Base-by-base conservation (phyloP, 139 green algal genomes). In the Ettlia oleoabundans region DNA sequence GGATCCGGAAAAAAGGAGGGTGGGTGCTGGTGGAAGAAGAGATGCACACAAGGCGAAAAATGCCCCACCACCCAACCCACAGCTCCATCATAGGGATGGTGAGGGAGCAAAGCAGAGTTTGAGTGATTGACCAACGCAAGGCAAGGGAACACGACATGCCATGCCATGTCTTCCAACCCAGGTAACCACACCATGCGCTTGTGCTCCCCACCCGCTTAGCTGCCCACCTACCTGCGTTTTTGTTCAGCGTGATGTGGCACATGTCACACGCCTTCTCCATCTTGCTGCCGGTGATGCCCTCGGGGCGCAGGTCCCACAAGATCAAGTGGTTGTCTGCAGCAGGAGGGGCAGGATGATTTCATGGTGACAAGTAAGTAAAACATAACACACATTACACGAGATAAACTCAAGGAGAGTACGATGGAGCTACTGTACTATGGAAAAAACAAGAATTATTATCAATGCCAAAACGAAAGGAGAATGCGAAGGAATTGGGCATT, bases 191-290 rank as follows among this genome's bases (percentile, higher is more conserved):
- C 47, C 47, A 58, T 15, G 47, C 47, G 13, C 47, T 15, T 15
- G 64, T 35, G 19, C 6, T 38, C 21, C 13, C 37, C 3, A n/a
- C 69, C 9, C 43, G n/a, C n/a, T n/a, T n/a, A n/a, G n/a, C n/a
- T n/a, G n/a, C n/a, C n/a, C n/a, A n/a, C n/a, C n/a, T n/a, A 79
- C 72, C 72, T 35, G 94, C 92, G 82, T 98, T 98, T 85, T 97
- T 98, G 90, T 98, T 98, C 8, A 98, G 89, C 18, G 94, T 98
- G 89, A 98, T 96, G 89, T 97, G 94, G 68, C 84, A 86, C 63
- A 95, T 43, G 80, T 98, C 94, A 85, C 92, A 96, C 33, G 93
- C 90, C 67, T 89, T 93, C 88, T 98, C 93, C 92, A 98, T 92
- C 88, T 95, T 95, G 82, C 66, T 89, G 55, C 92, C 95, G n/a